A percentile compares a stretch with the other conserved stretches of the same genome.
Conservation (phyloP, 352 stramenopile genomes). For the Pythium biforme region DNA sequence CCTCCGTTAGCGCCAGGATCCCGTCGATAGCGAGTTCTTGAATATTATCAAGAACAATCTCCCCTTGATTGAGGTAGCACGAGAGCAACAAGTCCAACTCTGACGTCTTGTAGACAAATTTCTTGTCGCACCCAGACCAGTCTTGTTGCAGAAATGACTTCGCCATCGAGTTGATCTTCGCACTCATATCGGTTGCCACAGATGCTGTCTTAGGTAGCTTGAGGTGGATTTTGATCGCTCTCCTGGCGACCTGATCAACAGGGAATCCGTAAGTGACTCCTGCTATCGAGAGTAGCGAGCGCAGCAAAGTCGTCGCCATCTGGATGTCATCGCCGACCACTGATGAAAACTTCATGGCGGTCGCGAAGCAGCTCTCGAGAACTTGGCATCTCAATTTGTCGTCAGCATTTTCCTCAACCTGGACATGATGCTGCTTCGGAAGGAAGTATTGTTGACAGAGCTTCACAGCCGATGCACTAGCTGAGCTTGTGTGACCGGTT, state of each 20-base stretch:
- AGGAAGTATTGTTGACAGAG: conserved; percentile 27
- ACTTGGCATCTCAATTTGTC: conserved; percentile 8
- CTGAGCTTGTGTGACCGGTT: background rate
- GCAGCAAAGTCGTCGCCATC: conserved; percentile 13
- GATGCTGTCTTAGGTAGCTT: conserved; percentile 5
- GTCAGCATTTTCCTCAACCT: background rate
- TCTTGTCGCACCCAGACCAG: conserved; percentile 43
- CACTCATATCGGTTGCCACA: conserved; percentile 26
- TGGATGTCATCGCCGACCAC: conserved; percentile 16
- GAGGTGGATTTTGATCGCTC: conserved; percentile 9
- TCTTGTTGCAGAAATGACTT: conserved; percentile 40
- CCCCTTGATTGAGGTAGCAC: conserved; percentile 39
- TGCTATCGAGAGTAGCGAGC: conserved; percentile 5
- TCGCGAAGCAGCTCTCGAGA: conserved; percentile 24
- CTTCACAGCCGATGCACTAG: background rate
- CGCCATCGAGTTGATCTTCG: conserved; percentile 38
- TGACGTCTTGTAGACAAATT: conserved; percentile 38
- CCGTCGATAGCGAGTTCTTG: conserved; percentile 45
- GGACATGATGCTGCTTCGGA: conserved; percentile 11
- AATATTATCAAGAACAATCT: conserved; percentile 43
- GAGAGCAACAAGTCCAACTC: conserved; percentile 41
- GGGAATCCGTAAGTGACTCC: conserved; percentile 14
- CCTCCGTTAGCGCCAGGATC: conserved; percentile 42
- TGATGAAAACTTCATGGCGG: conserved; percentile 14
- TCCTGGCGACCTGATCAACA: conserved; percentile 7